Percentiles rank a stretch among this genome's conserved stretches.
Conservation (phyloP, 106 monocot genomes). For the Dactylorhiza incarnata region DNA sequence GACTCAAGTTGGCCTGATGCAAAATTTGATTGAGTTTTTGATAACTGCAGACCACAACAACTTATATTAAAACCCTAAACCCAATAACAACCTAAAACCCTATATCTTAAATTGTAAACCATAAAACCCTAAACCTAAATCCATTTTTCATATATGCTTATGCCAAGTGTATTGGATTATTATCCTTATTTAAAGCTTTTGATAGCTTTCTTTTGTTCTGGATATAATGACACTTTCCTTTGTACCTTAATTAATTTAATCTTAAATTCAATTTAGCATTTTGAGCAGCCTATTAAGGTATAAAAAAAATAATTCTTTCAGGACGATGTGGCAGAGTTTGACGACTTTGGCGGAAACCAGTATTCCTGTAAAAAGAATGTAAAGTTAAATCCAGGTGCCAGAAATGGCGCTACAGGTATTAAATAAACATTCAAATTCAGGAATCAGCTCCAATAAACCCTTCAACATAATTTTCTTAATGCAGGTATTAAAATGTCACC, state of each 20-base stretch:
- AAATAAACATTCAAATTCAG: neutral
- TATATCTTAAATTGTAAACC: too few relatives aligned
- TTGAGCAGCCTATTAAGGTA: neutral
- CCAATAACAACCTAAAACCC: too few relatives aligned
- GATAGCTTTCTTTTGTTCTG: neutral
- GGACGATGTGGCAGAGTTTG: constrained; percentile 36
- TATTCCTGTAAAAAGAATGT: constrained; percentile 10
- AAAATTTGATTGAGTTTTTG: too few relatives aligned
- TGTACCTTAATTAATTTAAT: neutral
- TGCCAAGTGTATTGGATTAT: too few relatives aligned
- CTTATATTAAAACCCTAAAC: too few relatives aligned
- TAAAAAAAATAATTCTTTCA: constrained; percentile 15
- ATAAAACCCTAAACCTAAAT: too few relatives aligned
- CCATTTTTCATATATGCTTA: too few relatives aligned
- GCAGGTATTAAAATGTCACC: constrained; percentile 8
- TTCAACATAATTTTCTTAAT: neutral
- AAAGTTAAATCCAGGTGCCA: constrained; percentile 6
- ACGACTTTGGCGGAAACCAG: constrained; percentile 14
- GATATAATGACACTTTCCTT: neutral
- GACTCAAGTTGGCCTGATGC: too few relatives aligned
- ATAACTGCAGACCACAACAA: too few relatives aligned
- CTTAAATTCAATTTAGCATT: neutral
- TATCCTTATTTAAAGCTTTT: neutral
- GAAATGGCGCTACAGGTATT: constrained; percentile 14
- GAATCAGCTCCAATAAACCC: neutral